phyloP scores from a whole-genome alignment of 768 basidiomycete species.

The Phlebiopsis flavidoalba region DNA sequence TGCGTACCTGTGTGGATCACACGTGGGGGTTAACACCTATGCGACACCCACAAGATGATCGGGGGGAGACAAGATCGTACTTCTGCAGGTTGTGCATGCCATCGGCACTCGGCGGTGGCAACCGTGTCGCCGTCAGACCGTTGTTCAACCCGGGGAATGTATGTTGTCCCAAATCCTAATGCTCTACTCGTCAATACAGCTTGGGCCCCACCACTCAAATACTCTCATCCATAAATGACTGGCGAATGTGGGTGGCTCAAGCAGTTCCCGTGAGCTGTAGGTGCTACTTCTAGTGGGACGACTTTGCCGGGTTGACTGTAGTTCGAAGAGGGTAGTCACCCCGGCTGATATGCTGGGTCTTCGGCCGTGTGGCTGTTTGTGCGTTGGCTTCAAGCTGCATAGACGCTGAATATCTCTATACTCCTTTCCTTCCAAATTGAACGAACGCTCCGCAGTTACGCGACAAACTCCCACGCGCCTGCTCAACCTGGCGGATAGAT shows the following conservation, averaged over 20 bases:
- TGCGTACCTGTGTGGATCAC: conserved; percentile 11
- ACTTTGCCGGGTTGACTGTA: neutral
- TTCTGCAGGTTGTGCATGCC: conserved; percentile 14
- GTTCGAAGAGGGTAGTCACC: neutral
- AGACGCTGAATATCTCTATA: too few species aligned
- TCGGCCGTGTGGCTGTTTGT: neutral
- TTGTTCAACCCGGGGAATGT: neutral
- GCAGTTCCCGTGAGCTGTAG: neutral
- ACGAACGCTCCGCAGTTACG: too few species aligned
- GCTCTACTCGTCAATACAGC: neutral
- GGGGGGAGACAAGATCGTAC: conserved; percentile 3
- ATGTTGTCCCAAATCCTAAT: neutral
- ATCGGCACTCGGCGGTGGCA: conserved; percentile 12
- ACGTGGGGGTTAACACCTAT: neutral
- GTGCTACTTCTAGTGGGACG: neutral
- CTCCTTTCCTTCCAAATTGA: too few species aligned
- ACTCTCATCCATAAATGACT: neutral
- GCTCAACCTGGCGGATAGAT: too few species aligned
- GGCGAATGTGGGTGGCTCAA: neutral
- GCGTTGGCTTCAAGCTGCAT: neutral
- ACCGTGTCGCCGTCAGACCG: neutral
- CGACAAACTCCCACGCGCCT: too few species aligned
- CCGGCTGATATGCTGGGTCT: neutral
- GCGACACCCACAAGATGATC: neutral
- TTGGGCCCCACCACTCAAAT: neutral